Percentiles rank a stretch among this genome's conserved stretches.
Conservation (phyloP, 306 rosid genomes). For the Rubus idaeus region DNA sequence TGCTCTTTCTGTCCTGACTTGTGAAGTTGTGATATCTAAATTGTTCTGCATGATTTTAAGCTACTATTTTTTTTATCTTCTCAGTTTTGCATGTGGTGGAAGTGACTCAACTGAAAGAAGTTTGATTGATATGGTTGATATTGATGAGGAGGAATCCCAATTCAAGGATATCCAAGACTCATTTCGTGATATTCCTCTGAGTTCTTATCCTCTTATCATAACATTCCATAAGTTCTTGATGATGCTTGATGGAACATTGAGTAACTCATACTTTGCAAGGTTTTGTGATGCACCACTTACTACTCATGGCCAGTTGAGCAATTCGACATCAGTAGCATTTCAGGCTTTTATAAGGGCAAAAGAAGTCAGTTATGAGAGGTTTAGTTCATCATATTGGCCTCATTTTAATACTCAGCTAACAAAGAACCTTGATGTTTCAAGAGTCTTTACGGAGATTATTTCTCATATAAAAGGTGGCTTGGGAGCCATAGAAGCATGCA, state of each 20-base stretch:
- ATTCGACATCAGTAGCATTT: conserved; percentile 32
- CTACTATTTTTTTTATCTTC: neutral
- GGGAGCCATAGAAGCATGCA: conserved; percentile 29
- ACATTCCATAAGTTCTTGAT: conserved; percentile 57
- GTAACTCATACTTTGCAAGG: conserved; percentile 52
- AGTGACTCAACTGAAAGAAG: conserved; percentile 15
- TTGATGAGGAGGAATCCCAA: conserved; percentile 35
- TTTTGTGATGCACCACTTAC: conserved; percentile 28
- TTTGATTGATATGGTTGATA: conserved; percentile 31
- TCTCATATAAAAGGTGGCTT: conserved; percentile 64
- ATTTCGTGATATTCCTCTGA: conserved; percentile 37
- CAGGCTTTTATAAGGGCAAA: conserved; percentile 31
- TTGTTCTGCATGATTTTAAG: too few species aligned
- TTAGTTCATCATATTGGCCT: conserved; percentile 63
- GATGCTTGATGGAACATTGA: conserved; percentile 65
- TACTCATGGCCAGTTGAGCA: conserved; percentile 16
- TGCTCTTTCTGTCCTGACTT: too few species aligned
- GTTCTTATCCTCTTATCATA: conserved; percentile 52
- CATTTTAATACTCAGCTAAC: conserved; percentile 50
- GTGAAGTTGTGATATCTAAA: too few species aligned
- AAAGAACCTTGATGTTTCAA: conserved; percentile 52
- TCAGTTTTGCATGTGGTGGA: conserved; percentile 43
- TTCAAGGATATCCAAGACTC: conserved; percentile 51
- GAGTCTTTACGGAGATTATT: conserved; percentile 64
- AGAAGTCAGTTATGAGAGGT: conserved; percentile 63